Percentiles rank a stretch among this genome's conserved stretches.
These are phyloP conservation scores for Penicillium sp. DNA, from an alignment of 2,329 filamentous ascomycete genomes.

Conservation along the genomic window DNA sequence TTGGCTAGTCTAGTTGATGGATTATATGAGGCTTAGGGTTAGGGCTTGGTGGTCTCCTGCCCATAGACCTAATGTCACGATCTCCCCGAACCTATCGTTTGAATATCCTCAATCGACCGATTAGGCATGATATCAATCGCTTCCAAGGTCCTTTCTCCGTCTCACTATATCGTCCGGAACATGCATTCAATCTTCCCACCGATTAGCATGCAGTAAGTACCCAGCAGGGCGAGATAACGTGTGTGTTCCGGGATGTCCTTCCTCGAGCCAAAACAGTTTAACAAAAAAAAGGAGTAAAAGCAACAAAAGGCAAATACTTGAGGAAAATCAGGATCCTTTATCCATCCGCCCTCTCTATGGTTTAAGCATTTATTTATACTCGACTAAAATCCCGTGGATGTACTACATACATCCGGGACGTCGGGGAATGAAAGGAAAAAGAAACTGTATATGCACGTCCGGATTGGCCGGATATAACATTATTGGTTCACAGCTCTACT, in stretches of 20 bases:
- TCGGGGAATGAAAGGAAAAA: not conserved
- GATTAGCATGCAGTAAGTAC: not conserved
- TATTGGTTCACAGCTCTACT: not conserved
- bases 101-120: not conserved
- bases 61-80: not conserved
- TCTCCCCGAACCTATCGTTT: not conserved
- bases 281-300: not conserved
- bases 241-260: too few species aligned
- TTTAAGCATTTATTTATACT: not conserved
- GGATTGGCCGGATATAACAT: not conserved
- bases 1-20: not conserved
- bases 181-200: not conserved
- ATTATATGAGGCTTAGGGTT: not conserved
- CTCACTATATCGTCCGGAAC: not conserved
- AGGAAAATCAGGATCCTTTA: not conserved
- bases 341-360: not conserved
- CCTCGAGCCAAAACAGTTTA: not conserved
- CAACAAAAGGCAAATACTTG: not conserved
- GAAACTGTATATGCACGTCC: not conserved
- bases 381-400: not conserved
- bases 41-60: not conserved
- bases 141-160: not conserved
- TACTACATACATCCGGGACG: not conserved
- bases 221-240: not conserved
- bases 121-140: not conserved